Evolutionary conservation across 164 flowering plant species (phyloP).

Genomic region (Malania oleifera): DNA sequence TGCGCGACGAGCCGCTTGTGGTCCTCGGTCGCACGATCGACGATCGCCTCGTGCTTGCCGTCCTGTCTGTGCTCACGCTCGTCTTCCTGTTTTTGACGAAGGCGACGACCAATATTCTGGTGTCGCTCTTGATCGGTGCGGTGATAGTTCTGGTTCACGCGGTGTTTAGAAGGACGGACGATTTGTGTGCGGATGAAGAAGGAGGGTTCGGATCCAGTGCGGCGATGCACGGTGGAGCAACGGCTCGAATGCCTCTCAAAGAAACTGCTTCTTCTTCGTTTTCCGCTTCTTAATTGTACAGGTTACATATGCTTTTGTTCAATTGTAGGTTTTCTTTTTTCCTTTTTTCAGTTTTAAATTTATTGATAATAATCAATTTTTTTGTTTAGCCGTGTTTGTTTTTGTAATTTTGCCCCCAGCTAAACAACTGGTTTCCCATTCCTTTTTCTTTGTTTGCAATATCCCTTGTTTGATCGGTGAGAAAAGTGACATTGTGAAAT

Average conservation of each 20-base stretch:
- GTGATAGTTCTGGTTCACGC: conserved; percentile 35
- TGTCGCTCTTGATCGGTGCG: conserved; percentile 27
- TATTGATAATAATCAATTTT: too few species aligned
- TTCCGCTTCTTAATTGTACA: conserved; percentile 30
- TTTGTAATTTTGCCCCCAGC: too few species aligned
- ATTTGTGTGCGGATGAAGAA: conserved; percentile 30
- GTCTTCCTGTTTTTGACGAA: conserved; percentile 32
- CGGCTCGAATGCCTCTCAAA: conserved; percentile 10
- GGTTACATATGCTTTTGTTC: too few species aligned
- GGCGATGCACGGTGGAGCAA: not conserved
- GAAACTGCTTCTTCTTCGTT: conserved; percentile 22
- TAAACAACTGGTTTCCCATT: too few species aligned
- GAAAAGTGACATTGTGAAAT: too few species aligned
- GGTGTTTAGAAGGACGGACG: conserved; percentile 39
- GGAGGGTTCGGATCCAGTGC: conserved; percentile 1
- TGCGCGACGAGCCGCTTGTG: conserved; percentile 40
- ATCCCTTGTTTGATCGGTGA: too few species aligned
- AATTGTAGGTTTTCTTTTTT: too few species aligned
- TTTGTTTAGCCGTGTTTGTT: too few species aligned
- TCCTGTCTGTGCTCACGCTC: conserved; percentile 32
- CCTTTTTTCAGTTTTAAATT: too few species aligned
- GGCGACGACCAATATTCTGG: conserved; percentile 33
- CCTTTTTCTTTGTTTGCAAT: too few species aligned
- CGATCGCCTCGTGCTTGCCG: conserved; percentile 31
- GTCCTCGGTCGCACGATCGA: conserved; percentile 24